phyloP scores from a whole-genome alignment of 2,329 filamentous ascomycete species.

The Talaromyces marneffei region DNA sequence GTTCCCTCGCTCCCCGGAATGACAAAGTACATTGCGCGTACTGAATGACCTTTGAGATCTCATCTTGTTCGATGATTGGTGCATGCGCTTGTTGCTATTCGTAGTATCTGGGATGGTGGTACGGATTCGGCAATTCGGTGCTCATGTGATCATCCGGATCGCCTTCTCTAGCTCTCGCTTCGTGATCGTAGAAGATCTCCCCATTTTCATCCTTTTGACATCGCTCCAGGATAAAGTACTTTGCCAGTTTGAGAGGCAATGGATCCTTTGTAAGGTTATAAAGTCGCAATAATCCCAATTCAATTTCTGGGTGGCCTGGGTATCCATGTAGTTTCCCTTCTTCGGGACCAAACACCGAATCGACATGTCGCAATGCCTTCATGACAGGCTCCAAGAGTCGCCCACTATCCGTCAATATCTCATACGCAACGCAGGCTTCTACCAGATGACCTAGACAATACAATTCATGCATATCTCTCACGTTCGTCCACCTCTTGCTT shows the following conservation, averaged over 20 bases:
- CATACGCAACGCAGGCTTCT: slow-evolving; percentile 55
- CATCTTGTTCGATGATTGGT: slow-evolving; percentile 50
- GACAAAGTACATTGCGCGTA: slow-evolving; percentile 56
- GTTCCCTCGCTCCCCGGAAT: slow-evolving; percentile 30
- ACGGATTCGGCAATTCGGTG: slow-evolving; percentile 33
- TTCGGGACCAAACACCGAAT: slow-evolving; percentile 47
- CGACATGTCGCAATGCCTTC: slow-evolving; percentile 51
- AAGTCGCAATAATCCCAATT: slow-evolving; percentile 45
- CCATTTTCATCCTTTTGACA: slow-evolving; percentile 45
- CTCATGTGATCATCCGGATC: slow-evolving; percentile 42
- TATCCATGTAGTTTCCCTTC: slow-evolving; percentile 52
- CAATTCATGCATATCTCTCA: slow-evolving; percentile 59
- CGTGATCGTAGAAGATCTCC: slow-evolving; percentile 51
- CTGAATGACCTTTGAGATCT: slow-evolving; percentile 55
- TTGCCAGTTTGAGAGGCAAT: slow-evolving; percentile 44
- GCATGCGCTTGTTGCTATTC: slow-evolving; percentile 55
- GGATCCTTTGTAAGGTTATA: slow-evolving; percentile 36
- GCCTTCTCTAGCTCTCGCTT: slow-evolving; percentile 45
- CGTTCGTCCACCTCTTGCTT: slow-evolving; percentile 51
- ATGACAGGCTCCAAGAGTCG: slow-evolving; percentile 49
- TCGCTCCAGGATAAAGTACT: slow-evolving; percentile 54
- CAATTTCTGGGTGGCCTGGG: slow-evolving; percentile 55
- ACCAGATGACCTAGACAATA: slow-evolving; percentile 53
- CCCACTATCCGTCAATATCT: slow-evolving; percentile 48
- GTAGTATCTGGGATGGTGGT: slow-evolving; percentile 36